Base-by-base conservation (phyloP, 805 yeast genomes). In the Saturnispora gosingensis region DNA sequence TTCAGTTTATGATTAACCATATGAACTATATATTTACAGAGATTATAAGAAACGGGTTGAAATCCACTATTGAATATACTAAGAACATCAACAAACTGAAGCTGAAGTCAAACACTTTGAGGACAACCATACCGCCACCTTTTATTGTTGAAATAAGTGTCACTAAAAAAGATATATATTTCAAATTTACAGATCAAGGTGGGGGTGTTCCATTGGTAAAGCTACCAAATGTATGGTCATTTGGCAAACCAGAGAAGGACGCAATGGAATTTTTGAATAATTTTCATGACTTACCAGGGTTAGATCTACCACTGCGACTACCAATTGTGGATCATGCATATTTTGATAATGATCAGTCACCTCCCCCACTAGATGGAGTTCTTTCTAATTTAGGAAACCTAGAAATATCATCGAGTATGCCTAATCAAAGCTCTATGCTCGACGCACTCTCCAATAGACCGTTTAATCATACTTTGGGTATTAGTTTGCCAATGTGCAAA, bases 401-500 rank as follows among this genome's bases (percentile, higher is more conserved):
- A 66, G 69, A 65, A 50, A 57, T 65, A 4, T 56, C 61, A 5
- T 44, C 51, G 18, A 25, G 50, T 18, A 43, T 51, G 13, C 70
- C 70, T 45, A 63, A 64, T 35, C 47, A 48, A 35, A 34, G 36
- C 5, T 74, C 82, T 4, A 84, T 93, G 1, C 70, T 90, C 53
- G 73, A 76, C 48, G 74, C 79, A 28, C 73, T 90, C 59, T 77
- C 85, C 42, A 75, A 82, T 32, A 76, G 97, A 55, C 85, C 93
- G 1, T 81, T 85, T 27, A 77, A 85, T 53, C 77, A 77, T 59
- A 85, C 85, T 49, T 68, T 91, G 28, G 97, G 97, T 0, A 75
- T 91, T 53, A 96, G 97, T 0, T 71, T 91, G 54, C 97, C 98
- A 0, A 82, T 91, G 85, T 85, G 96, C 61, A 83, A 87, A 58